Evolutionary conservation across 2,329 filamentous ascomycete species (phyloP), one percentile per base, ranked within the genome.

Genomic region (Gnomoniopsis smithogilvyi): DNA sequence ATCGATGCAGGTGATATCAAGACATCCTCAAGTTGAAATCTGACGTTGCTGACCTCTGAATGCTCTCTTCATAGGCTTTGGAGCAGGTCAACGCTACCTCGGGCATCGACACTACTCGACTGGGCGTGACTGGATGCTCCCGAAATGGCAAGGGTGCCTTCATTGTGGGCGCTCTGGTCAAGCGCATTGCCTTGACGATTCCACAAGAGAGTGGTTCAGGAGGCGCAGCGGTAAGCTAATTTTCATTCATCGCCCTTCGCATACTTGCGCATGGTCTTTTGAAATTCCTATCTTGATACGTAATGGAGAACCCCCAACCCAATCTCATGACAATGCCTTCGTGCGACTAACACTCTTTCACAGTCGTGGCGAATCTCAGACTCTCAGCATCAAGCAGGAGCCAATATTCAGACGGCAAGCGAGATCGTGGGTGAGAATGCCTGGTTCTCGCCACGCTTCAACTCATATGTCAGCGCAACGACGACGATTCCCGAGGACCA

Each of bases 91-190:
- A 74, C 15, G 66, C 70, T 17, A 69, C 68, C 14, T 77, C 75
- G 22, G 74, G 74, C 43, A 85, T 87, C 67, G 77, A 83, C 69
- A 65, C 76, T 24, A 74, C 68, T 41, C 74, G 73, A 2, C 70
- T 84, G 21, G 84, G 81, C 51, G 83, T 86, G 2, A 87, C 83
- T 15, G 85, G 85, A 6, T 88, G 84, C 75, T 86, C 82, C 55
- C 80, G 84, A 45, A 85, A 87, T 70, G 84, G 83, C 58, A 87
- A 87, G 73, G 84, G 84, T 14, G 84, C 84, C 33, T 79, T 87
- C 62, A 74, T 87, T n/a, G 81, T 79, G 4, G 83, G 83, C 17
- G 84, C 84, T 2, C 74, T 87, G 22, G 82, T 84, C 60, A 68
- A 75, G 56, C 82, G 84, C 46, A 83, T 87, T 60, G 82, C 80